A percentile compares a stretch with the other conserved stretches of the same genome.
phyloP scores from a whole-genome alignment of 345 rosid species.

The Bretschneidera sinensis region DNA sequence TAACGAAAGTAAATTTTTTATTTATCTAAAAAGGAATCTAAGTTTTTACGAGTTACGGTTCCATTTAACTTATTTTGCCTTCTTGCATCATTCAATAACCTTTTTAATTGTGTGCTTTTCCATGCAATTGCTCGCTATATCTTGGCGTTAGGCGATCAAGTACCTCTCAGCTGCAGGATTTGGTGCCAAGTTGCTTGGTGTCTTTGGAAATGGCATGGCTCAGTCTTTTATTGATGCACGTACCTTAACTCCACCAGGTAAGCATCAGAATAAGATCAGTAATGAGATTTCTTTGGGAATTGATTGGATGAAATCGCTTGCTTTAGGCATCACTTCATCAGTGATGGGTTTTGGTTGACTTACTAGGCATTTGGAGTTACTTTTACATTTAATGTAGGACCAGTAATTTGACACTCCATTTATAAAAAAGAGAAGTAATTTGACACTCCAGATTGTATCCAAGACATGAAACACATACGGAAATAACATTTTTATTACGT shows the following conservation, averaged over 20 bases:
- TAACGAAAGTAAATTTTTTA: too few species aligned
- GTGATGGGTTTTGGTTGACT: slow-evolving; percentile 3
- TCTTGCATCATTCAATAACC: slow-evolving; percentile 4
- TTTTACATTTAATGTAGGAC: background rate
- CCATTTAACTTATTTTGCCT: background rate
- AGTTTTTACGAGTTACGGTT: background rate
- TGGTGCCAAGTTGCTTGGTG: slow-evolving; percentile 91
- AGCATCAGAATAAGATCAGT: slow-evolving; percentile 1
- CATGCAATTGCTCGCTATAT: slow-evolving; percentile 16
- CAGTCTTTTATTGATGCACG: slow-evolving; percentile 89
- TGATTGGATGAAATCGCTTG: background rate
- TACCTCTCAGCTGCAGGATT: slow-evolving; percentile 95
- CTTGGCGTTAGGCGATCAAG: slow-evolving; percentile 70
- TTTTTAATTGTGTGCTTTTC: slow-evolving; percentile 12
- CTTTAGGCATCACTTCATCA: background rate
- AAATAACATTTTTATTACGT: too few species aligned
- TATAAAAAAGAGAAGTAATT: too few species aligned
- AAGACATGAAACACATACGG: too few species aligned
- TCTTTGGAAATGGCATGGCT: slow-evolving; percentile 94
- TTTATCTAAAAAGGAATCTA: too few species aligned
- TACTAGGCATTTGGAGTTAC: background rate
- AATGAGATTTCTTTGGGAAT: background rate
- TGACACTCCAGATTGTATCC: too few species aligned
- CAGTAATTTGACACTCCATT: too few species aligned
- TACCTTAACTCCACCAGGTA: slow-evolving; percentile 72